These are phyloP conservation scores for Rhododendron henanense DNA, from an alignment of 148 eudicot species.

Conservation along the genomic window DNA sequence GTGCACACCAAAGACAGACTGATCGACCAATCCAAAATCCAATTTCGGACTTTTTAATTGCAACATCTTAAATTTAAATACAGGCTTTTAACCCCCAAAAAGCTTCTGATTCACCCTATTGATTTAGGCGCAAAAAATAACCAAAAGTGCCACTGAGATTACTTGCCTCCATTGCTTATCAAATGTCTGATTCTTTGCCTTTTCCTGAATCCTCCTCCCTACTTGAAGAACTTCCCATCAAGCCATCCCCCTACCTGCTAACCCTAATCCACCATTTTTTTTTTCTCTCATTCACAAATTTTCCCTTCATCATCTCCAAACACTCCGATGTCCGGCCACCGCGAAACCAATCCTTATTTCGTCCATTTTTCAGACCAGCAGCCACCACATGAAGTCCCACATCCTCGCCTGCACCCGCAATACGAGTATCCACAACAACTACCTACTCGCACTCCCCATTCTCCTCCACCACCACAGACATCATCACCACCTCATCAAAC, in stretches of 20 bases:
- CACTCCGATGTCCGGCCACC: slow-evolving; percentile 35
- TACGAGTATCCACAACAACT: slow-evolving; percentile 24
- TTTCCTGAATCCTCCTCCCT: slow-evolving; percentile 31
- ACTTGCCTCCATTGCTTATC: slow-evolving; percentile 59
- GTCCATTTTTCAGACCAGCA: slow-evolving; percentile 1
- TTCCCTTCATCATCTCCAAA: background rate
- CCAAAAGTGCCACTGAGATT: slow-evolving; percentile 31
- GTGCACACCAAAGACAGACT: no score
- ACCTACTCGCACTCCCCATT: background rate
- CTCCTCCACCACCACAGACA: slow-evolving; percentile 17
- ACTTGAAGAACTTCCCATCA: slow-evolving; percentile 12
- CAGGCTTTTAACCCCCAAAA: background rate
- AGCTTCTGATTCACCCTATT: background rate
- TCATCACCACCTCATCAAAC: background rate
- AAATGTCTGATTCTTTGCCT: slow-evolving; percentile 56
- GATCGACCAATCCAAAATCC: background rate
- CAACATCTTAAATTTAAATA: background rate
- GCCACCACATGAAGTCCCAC: slow-evolving; percentile 13
- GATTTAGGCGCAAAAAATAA: background rate
- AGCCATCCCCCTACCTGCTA: slow-evolving; percentile 7
- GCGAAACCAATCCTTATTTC: slow-evolving; percentile 69
- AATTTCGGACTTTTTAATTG: background rate
- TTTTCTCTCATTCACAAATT: background rate
- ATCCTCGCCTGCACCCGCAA: background rate
- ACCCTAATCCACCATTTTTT: background rate